Percentiles rank a stretch among this genome's conserved stretches.
phyloP scores from a whole-genome alignment of 2,329 filamentous ascomycete genomes.

The Geosmithia putterillii region DNA sequence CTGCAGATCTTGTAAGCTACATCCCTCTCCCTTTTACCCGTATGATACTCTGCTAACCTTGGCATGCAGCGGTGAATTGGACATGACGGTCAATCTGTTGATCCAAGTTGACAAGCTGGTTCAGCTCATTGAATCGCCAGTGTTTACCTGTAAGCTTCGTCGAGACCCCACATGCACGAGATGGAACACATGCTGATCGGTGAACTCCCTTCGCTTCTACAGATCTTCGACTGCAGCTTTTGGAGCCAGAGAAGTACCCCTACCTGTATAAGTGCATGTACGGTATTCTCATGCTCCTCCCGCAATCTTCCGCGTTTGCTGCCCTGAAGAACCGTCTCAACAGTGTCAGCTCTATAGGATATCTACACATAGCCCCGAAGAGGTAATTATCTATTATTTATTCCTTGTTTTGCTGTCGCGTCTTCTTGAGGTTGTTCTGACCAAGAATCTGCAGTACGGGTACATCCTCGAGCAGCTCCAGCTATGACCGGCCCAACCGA shows the following conservation, averaged over 20 bases:
- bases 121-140: slow-evolving; percentile 89
- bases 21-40: background rate
- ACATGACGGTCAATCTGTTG: slow-evolving; percentile 97
- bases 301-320: slow-evolving; percentile 93
- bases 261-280: slow-evolving; percentile 97
- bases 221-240: slow-evolving; percentile 88
- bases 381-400: slow-evolving; percentile 44
- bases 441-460: slow-evolving; percentile 21
- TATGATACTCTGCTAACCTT: background rate
- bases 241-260: slow-evolving; percentile 90
- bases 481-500: slow-evolving; percentile 62
- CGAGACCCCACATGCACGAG: background rate
- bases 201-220: background rate
- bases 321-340: slow-evolving; percentile 94
- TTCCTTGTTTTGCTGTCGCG: background rate
- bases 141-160: slow-evolving; percentile 75
- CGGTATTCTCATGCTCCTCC: slow-evolving; percentile 93
- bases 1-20: slow-evolving; percentile 76
- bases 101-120: slow-evolving; percentile 99
- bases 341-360: slow-evolving; percentile 93
- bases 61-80: slow-evolving; percentile 65
- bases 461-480: slow-evolving; percentile 35
- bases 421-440: background rate
- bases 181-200: background rate
- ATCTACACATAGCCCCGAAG: slow-evolving; percentile 71